phyloP scores from a whole-genome alignment of 495 filamentous ascomycete species.

The Podospora fimiseda region DNA sequence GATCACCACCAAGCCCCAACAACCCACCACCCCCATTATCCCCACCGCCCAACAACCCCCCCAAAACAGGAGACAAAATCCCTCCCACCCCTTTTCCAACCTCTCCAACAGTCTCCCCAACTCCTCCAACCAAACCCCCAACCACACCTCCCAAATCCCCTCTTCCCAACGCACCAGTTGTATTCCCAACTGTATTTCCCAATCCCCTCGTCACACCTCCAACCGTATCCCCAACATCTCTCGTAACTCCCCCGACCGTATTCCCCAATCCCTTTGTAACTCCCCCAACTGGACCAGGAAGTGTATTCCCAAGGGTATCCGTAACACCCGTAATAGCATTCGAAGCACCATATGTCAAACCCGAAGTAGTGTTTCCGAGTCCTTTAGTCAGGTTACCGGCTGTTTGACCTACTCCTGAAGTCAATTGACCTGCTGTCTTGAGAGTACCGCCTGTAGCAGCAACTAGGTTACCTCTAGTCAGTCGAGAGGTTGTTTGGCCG shows the following conservation, averaged over 20 bases:
- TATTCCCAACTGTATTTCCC: conserved; percentile 17
- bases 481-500: not conserved
- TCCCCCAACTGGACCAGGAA: not conserved
- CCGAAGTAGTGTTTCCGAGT: not conserved
- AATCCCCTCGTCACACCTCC: conserved; percentile 2
- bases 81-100: conserved; percentile 15
- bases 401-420: conserved; percentile 4
- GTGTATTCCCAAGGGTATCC: not conserved
- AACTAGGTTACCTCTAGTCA: no score
- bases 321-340: not conserved
- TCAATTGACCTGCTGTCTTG: conserved; percentile 9
- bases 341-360: not conserved
- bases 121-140: conserved; percentile 17
- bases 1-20: not conserved
- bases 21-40: not conserved
- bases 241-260: not conserved
- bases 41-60: not conserved
- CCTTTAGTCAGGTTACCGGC: not conserved
- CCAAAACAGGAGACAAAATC: conserved; percentile 1
- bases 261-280: not conserved
- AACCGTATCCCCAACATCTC: conserved; percentile 6
- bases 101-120: conserved; percentile 21
- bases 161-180: conserved; percentile 18
- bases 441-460: not conserved
- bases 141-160: conserved; percentile 21